Conservation (phyloP, 805 yeast genomes). For the Yamadazyma insecticola region DNA sequence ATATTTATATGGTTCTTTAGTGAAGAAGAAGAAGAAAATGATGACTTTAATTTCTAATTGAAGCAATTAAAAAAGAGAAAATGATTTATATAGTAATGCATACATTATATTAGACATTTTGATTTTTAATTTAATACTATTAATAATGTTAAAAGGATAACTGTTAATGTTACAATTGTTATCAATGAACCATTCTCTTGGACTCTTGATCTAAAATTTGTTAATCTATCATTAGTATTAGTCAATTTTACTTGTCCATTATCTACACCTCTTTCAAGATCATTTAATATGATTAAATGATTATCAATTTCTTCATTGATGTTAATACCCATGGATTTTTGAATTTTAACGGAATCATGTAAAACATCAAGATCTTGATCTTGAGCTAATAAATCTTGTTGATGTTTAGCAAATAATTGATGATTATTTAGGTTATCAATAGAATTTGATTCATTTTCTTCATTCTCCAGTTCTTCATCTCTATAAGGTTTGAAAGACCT, state of each 20-base stretch:
- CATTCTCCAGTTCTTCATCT: slow-evolving; percentile 16
- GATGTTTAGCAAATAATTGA: slow-evolving; percentile 39
- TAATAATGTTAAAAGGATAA: slow-evolving; percentile 34
- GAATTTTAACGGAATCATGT: slow-evolving; percentile 30
- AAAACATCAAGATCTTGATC: slow-evolving; percentile 31
- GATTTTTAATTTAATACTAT: slow-evolving; percentile 34
- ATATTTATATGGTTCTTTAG: slow-evolving; percentile 44
- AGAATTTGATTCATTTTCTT: slow-evolving; percentile 12
- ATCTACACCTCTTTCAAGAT: slow-evolving; percentile 40
- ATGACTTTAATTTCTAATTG: slow-evolving; percentile 37
- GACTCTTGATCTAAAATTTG: slow-evolving; percentile 26
- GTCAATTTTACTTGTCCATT: slow-evolving; percentile 24
- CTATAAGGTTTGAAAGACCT: slow-evolving; percentile 28
- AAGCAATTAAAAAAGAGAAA: neutral
- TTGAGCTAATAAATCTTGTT: slow-evolving; percentile 35
- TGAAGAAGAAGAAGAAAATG: slow-evolving; percentile 40
- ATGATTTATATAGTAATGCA: neutral
- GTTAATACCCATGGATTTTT: slow-evolving; percentile 35
- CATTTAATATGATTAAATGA: slow-evolving; percentile 36
- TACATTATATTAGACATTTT: neutral
- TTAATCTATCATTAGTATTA: slow-evolving; percentile 26
- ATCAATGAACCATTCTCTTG: slow-evolving; percentile 41
- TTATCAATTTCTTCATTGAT: slow-evolving; percentile 39
- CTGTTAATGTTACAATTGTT: slow-evolving; percentile 37
- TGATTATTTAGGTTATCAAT: slow-evolving; percentile 28